Base-by-base conservation (phyloP, 306 rosid genomes). In the Quercus gilva region DNA sequence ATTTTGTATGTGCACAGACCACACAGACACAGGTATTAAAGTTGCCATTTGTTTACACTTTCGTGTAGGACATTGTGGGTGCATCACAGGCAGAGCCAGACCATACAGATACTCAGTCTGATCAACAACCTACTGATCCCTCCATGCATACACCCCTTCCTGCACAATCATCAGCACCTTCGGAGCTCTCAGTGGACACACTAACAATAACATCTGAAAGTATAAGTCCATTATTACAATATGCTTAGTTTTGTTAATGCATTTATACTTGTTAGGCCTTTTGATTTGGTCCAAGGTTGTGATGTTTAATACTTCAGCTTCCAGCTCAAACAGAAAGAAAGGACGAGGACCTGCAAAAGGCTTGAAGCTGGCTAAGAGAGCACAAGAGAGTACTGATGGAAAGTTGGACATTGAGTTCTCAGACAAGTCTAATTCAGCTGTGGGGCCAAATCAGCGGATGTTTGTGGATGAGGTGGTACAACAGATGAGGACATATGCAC, bases 331-430 rank as follows among this genome's bases (percentile, higher is more conserved):
- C 52, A 68, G 72, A 68, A 35, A 68, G 72, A 68, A 68, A 35
- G 72, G 72, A 37, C 25, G 72, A 19, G 72, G 72, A 3, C 72
- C 72, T 35, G 72, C 72, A 68, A 68, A 68, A 35, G 72, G 72
- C 72, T 68, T 68, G 72, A 68, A 68, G 26, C 9, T 68, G 72
- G 72, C 72, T 68, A 68, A 35, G 53, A 68, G 52, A 68, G 72
- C 72, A 68, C 72, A 68, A 19, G 72, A 68, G 20, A 35, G 17
- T n/a, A 68, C 15, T n/a, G 72, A 68, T n/a, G 72, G 72, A n/a
- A 68, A 68, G 72, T 68, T 68, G 72, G 72, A 68, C n/a, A 35
- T 68, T 68, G 72, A 35, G 52, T 68, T 68, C 72, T 68, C 72
- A 1, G 72, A 68, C 53, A 33, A 33, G 28, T 68, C 72, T 19